Conservation (phyloP, 306 rosid genomes). For the Ziziphus jujuba region DNA sequence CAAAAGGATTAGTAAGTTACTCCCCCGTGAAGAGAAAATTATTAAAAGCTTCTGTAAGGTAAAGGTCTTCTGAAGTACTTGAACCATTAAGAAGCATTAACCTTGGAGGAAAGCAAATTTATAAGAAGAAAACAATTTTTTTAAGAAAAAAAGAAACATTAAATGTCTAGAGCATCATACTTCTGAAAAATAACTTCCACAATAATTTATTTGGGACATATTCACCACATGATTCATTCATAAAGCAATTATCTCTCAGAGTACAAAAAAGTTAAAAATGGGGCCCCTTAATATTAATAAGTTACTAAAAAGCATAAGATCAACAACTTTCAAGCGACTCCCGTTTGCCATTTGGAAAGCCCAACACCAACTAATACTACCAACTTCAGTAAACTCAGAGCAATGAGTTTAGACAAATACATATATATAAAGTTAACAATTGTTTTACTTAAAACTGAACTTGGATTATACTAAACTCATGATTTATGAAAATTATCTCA, state of each 20-base stretch:
- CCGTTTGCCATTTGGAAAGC: constrained; percentile 6
- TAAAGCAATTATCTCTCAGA: too few relatives aligned
- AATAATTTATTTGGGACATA: too few relatives aligned
- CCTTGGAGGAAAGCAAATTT: too few relatives aligned
- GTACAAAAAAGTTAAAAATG: too few relatives aligned
- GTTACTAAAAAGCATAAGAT: background rate
- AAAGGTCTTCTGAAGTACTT: too few relatives aligned
- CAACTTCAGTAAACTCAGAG: background rate
- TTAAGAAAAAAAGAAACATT: too few relatives aligned
- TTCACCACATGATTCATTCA: too few relatives aligned
- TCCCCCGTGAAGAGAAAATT: background rate
- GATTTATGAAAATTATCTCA: background rate
- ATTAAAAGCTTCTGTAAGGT: background rate
- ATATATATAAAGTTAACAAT: constrained; percentile 1
- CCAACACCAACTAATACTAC: constrained; percentile 14
- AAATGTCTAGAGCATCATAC: too few relatives aligned
- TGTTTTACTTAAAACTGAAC: constrained; percentile 1
- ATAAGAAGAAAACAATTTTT: too few relatives aligned
- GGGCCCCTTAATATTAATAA: background rate
- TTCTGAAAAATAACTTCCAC: too few relatives aligned
- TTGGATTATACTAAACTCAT: background rate
- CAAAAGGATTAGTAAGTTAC: background rate
- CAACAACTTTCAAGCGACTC: constrained; percentile 5
- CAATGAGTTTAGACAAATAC: constrained; percentile 8
- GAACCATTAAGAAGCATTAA: too few relatives aligned